These are phyloP conservation scores for Abrus precatorius DNA, from an alignment of 306 rosid genomes.

Conservation along the genomic window DNA sequence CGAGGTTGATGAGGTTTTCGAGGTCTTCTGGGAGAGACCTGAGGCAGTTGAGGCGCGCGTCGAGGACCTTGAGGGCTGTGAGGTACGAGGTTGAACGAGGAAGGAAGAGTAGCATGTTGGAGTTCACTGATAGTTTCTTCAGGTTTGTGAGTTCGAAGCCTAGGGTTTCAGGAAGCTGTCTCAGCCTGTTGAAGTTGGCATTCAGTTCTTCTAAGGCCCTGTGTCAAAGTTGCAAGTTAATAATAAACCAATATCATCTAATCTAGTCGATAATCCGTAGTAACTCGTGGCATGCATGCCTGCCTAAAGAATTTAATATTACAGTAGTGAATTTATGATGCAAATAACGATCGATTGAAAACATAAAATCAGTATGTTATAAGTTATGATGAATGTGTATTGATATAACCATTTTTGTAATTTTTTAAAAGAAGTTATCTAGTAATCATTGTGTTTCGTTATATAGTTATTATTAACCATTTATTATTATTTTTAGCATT, in stretches of 20 bases:
- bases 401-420: too few species aligned
- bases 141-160: conserved; percentile 74
- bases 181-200: conserved; percentile 88
- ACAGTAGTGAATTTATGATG: too few species aligned
- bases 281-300: conserved; percentile 11
- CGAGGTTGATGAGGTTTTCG: conserved; percentile 84
- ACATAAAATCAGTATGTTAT: too few species aligned
- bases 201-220: conserved; percentile 84
- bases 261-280: too few species aligned
- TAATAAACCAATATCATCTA: background rate
- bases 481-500: too few species aligned
- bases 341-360: too few species aligned
- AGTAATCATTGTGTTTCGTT: too few species aligned
- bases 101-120: conserved; percentile 74
- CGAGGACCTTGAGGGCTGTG: conserved; percentile 63
- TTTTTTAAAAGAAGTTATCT: too few species aligned
- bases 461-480: too few species aligned
- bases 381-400: too few species aligned
- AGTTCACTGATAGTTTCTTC: conserved; percentile 78
- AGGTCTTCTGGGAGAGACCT: conserved; percentile 74
- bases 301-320: too few species aligned
- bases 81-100: conserved; percentile 75
- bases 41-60: conserved; percentile 83
- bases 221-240: conserved; percentile 22
- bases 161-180: conserved; percentile 66